Evolutionary conservation across 345 rosid species (phyloP).

Genomic region (Gossypioides kirkii): DNA sequence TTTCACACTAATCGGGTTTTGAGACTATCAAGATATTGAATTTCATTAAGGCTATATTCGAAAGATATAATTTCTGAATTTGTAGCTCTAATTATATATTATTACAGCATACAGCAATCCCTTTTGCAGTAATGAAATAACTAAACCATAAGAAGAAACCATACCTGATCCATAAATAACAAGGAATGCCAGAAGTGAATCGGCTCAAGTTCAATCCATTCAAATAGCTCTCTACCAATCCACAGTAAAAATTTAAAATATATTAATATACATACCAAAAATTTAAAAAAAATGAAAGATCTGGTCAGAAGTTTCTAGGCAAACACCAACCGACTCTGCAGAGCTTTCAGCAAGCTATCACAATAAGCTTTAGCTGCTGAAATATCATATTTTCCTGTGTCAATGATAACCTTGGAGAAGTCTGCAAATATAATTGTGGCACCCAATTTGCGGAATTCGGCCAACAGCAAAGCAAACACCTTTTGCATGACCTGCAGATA

Average conservation of each 20-base stretch:
- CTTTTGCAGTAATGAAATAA: background rate
- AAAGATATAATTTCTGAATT: background rate
- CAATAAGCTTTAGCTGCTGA: constrained; percentile 80
- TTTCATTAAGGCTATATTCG: background rate
- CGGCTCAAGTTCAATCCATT: constrained; percentile 86
- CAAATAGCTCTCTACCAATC: constrained; percentile 63
- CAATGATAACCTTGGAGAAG: constrained; percentile 79
- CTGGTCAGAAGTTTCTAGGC: background rate
- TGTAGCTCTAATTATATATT: background rate
- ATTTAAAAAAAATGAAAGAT: background rate
- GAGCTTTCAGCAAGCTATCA: constrained; percentile 75
- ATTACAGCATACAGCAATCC: background rate
- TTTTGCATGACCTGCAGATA: constrained; percentile 84
- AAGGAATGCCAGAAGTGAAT: constrained; percentile 82
- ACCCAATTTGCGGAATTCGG: constrained; percentile 90
- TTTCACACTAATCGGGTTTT: constrained; percentile 3
- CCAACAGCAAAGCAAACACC: constrained; percentile 88
- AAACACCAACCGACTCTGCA: constrained; percentile 62
- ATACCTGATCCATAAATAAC: constrained; percentile 97
- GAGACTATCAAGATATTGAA: background rate
- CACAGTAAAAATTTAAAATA: constrained; percentile 19
- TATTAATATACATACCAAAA: background rate
- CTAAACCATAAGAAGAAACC: constrained; percentile 8
- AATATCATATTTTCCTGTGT: constrained; percentile 72
- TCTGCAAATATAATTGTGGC: constrained; percentile 84